These are phyloP conservation scores for Colletotrichum caudatum DNA, from an alignment of 2,329 filamentous ascomycete species.

Conservation along the genomic window DNA sequence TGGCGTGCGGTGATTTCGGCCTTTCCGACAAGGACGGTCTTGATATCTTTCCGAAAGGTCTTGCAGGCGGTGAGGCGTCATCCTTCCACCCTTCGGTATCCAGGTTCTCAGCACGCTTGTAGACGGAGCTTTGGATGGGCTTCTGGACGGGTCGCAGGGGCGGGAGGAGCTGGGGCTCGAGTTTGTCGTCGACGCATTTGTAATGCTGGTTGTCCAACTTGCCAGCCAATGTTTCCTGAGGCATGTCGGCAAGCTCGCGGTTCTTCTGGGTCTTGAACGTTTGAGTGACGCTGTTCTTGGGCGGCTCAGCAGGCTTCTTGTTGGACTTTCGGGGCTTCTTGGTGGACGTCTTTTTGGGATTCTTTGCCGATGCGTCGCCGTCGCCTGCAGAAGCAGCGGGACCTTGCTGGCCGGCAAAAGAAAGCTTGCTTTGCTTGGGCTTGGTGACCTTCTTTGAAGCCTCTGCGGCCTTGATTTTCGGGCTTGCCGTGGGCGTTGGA, in stretches of 20 bases:
- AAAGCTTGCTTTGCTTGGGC: constrained; percentile 65
- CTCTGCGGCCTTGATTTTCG: constrained; percentile 58
- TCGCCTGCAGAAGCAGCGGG: constrained; percentile 41
- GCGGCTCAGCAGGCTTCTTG: constrained; percentile 50
- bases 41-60: constrained; percentile 8
- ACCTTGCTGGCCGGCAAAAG: constrained; percentile 51
- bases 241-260: constrained; percentile 44
- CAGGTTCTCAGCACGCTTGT: constrained; percentile 30
- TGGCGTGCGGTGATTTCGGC: constrained; percentile 33
- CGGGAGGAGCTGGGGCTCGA: constrained; percentile 43
- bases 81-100: background rate
- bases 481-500: constrained; percentile 69
- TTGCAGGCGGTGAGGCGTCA: background rate
- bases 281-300: constrained; percentile 55
- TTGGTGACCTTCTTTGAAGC: constrained; percentile 56
- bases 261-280: constrained; percentile 61
- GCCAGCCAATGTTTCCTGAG: constrained; percentile 46
- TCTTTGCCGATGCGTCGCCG: constrained; percentile 47
- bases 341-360: constrained; percentile 44
- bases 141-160: constrained; percentile 45
- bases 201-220: constrained; percentile 43
- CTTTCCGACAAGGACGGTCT: constrained; percentile 32
- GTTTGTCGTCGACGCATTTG: constrained; percentile 43
- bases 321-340: constrained; percentile 53
- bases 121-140: constrained; percentile 42